phyloP scores from a whole-genome alignment of 169 alveolate genomes.

The Plasmodium billcollinsi region DNA sequence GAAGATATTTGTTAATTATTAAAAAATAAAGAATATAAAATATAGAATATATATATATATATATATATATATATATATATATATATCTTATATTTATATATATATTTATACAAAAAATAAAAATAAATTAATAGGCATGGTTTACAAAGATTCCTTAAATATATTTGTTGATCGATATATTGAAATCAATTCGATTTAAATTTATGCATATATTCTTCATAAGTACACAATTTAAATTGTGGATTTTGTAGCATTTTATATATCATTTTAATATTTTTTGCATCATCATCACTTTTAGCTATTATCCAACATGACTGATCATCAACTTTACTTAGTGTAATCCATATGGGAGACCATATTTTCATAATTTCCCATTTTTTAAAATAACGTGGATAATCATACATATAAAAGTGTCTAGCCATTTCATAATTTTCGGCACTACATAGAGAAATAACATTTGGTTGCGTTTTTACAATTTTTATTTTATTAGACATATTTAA shows the following conservation, averaged over 20 bases:
- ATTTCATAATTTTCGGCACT: conserved; percentile 86
- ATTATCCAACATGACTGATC: conserved; percentile 90
- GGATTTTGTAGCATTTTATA: conserved; percentile 89
- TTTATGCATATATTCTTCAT: conserved; percentile 79
- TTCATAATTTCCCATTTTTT: conserved; percentile 92
- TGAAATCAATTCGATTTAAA: conserved; percentile 40
- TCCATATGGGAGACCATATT: conserved; percentile 92
- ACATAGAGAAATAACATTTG: conserved; percentile 84
- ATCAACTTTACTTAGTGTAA: conserved; percentile 86
- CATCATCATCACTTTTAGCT: conserved; percentile 90
- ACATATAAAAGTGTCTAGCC: conserved; percentile 89
- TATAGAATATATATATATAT: not conserved
- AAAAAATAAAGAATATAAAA: too few relatives aligned
- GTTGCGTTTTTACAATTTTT: conserved; percentile 90
- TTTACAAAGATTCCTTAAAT: too few relatives aligned
- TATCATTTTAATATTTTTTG: conserved; percentile 83
- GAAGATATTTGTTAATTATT: too few relatives aligned
- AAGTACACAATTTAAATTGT: conserved; percentile 84
- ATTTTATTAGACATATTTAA: conserved; percentile 80
- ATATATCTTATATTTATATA: not conserved
- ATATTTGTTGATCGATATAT: too few relatives aligned
- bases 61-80: not conserved
- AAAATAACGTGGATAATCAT: conserved; percentile 88
- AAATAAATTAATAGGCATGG: too few relatives aligned
- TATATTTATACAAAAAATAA: conserved; percentile 3